These are phyloP conservation scores for Gamarada debralockiae DNA, from an alignment of 495 filamentous ascomycete species.

Conservation along the genomic window DNA sequence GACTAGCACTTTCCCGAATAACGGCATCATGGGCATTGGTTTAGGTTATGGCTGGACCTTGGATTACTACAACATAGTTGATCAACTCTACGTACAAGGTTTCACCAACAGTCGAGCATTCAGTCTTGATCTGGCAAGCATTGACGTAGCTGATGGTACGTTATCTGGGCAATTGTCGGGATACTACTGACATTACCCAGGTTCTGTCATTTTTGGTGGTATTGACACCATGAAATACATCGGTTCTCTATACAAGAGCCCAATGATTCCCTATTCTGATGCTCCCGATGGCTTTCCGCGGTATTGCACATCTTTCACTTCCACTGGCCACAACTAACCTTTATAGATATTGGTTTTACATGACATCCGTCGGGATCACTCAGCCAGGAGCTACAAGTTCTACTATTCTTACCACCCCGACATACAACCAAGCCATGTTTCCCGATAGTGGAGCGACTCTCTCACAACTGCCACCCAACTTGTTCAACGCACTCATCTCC, in stretches of 20 bases:
- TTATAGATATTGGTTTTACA: conserved; percentile 16
- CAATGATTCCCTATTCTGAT: conserved; percentile 9
- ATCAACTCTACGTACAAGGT: conserved; percentile 7
- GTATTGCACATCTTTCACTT: neutral
- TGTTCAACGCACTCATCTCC: conserved; percentile 2
- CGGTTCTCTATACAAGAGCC: conserved; percentile 4
- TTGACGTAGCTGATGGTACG: conserved; percentile 3
- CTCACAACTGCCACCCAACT: neutral
- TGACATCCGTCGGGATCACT: conserved; percentile 11
- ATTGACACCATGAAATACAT: conserved; percentile 10
- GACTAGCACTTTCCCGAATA: neutral
- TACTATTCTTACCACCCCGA: neutral
- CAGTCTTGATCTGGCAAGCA: conserved; percentile 5
- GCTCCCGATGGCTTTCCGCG: conserved; percentile 13
- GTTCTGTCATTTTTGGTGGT: conserved; percentile 24
- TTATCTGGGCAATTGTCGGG: neutral
- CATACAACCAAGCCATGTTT: conserved; percentile 5
- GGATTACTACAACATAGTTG: conserved; percentile 3
- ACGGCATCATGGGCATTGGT: conserved; percentile 8
- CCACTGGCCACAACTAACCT: neutral
- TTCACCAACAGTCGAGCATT: conserved; percentile 11
- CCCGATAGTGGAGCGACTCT: conserved; percentile 11
- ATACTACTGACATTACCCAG: conserved; percentile 4
- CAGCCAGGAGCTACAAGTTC: conserved; percentile 1
- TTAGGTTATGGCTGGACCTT: neutral